Conservation (phyloP, 345 rosid genomes). For the Corchorus capsularis region DNA sequence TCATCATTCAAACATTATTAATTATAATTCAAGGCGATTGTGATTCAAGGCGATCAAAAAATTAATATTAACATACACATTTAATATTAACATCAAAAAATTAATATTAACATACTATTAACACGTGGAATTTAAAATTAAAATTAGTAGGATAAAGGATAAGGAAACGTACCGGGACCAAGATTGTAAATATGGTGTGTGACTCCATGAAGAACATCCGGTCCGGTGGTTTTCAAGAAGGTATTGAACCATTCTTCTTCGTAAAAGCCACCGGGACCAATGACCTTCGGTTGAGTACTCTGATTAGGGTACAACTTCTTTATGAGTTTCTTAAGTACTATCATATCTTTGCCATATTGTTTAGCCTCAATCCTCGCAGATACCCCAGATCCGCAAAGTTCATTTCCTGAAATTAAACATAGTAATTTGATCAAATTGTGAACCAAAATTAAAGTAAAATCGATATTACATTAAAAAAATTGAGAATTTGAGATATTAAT, state of each 20-base stretch:
- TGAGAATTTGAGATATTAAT: not conserved
- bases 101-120: no score
- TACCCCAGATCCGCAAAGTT: constrained; percentile 55
- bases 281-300: constrained; percentile 37
- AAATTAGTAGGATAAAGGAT: no score
- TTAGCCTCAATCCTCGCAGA: constrained; percentile 40
- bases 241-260: constrained; percentile 56
- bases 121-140: no score
- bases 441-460: not conserved
- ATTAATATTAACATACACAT: no score
- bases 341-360: constrained; percentile 45
- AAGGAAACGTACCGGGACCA: constrained; percentile 44
- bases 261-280: constrained; percentile 62
- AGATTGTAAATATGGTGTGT: constrained; percentile 72
- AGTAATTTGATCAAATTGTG: not conserved
- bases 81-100: no score
- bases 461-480: not conserved
- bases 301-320: constrained; percentile 37
- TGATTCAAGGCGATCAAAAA: not conserved
- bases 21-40: no score
- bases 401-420: constrained; percentile 43
- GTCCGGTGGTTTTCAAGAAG: constrained; percentile 43
- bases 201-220: constrained; percentile 47
- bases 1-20: not conserved
- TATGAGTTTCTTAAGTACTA: constrained; percentile 34